Conservation (phyloP, 2,329 filamentous ascomycete species). For the Pseudogymnoascus sp. region DNA sequence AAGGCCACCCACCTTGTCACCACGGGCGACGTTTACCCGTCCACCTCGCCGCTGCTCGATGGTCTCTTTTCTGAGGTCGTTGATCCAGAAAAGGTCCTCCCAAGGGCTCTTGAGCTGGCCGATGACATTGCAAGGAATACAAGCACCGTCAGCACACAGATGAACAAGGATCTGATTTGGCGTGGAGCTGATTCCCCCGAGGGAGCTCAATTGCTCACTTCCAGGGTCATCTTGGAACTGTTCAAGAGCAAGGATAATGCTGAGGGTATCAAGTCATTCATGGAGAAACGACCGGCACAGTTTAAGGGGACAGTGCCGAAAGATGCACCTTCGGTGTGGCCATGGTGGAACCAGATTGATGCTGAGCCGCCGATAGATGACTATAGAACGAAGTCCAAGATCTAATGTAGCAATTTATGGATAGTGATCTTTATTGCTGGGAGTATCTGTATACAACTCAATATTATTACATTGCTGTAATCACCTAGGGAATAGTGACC, state of each 20-base stretch:
- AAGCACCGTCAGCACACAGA: constrained; percentile 51
- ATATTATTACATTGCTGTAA: neutral
- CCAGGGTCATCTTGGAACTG: constrained; percentile 53
- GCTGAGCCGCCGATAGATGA: constrained; percentile 25
- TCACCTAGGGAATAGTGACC: neutral
- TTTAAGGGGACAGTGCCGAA: constrained; percentile 51
- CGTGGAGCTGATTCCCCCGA: constrained; percentile 51
- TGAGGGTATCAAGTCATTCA: constrained; percentile 52
- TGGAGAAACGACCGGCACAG: constrained; percentile 51
- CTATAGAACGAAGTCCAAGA: constrained; percentile 17
- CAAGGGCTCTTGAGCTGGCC: constrained; percentile 57
- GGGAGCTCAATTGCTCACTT: constrained; percentile 63
- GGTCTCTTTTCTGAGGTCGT: constrained; percentile 62
- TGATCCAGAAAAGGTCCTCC: constrained; percentile 51
- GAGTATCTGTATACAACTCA: neutral
- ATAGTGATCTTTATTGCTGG: neutral
- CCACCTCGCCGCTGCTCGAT: constrained; percentile 42
- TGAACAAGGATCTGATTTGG: constrained; percentile 66
- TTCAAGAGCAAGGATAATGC: constrained; percentile 50
- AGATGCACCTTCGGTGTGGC: constrained; percentile 47
- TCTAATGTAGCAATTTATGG: constrained; percentile 9
- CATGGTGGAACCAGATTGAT: constrained; percentile 54
- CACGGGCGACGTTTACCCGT: constrained; percentile 53
- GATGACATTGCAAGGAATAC: constrained; percentile 59
- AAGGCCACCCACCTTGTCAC: constrained; percentile 57